Base-by-base conservation (phyloP, 129 eudicot genomes). In the Mikania micrantha region DNA sequence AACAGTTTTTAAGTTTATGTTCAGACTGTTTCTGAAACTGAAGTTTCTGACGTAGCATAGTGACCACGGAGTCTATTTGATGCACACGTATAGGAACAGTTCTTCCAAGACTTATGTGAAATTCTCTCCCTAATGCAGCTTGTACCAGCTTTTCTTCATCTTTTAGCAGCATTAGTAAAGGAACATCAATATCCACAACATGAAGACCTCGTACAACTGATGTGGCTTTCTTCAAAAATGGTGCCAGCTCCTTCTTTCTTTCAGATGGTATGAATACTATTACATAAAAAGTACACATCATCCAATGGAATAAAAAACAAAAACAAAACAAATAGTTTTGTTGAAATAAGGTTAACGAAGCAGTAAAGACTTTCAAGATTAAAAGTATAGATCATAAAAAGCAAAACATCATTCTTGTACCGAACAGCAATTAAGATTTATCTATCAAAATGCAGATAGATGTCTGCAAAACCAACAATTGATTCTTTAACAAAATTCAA, bases 101-200 rank as follows among this genome's bases (percentile, higher is more conserved):
- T 75, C 99, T 86, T 64, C 96, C 99, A 68, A 93, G 85, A 69
- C 96, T 93, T 64, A 89, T 85, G 72, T 93, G 99, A 38, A 84
- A 93, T 69, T 86, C 95, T 61, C 86, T 84, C 76, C 93, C 95
- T 16, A 93, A 73, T 0, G 87, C 90, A 64, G 77, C 76, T 76
- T 85, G 88, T 63, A 82, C 74, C 59, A 88, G 76, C 74, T 81
- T 84, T 5, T 75, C 77, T 47, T 80, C 86, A 60, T 89, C 91
- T 76, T 79, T 74, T 9, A 73, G 49, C 58, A 93, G 71, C 36
- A 38, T 32, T 36, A 48, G 63, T 47, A 93, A 70, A 3, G 96
- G 90, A 72, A 89, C 77, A 63, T 93, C 95, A 13, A 79, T 70
- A 75, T 93, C 99, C 41, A 93, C 85, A 57, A 79, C 92, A 73